Evolutionary conservation across 1,139 yeast species (phyloP).

Genomic region (Lodderomyces theae): DNA sequence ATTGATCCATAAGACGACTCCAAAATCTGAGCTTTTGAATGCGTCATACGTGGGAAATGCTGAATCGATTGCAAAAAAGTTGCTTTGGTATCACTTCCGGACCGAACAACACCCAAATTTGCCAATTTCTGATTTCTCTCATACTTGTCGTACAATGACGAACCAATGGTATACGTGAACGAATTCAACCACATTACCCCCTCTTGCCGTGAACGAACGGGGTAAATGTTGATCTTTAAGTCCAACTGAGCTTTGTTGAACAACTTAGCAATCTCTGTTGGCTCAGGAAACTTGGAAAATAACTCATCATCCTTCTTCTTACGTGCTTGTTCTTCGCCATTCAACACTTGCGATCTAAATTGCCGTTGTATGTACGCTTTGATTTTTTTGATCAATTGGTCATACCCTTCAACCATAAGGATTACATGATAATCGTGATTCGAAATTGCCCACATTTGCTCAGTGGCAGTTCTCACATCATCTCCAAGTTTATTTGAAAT

Average conservation of each 20-base stretch:
- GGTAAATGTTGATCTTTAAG: constrained; percentile 44
- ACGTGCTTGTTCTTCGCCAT: constrained; percentile 10
- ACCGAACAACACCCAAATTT: constrained; percentile 52
- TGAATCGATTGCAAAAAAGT: constrained; percentile 49
- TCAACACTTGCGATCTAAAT: constrained; percentile 41
- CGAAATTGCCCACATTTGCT: constrained; percentile 3
- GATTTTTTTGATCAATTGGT: constrained; percentile 41
- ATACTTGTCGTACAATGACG: constrained; percentile 52
- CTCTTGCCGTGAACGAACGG: constrained; percentile 46
- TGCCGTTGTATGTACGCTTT: constrained; percentile 44
- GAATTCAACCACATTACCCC: constrained; percentile 53
- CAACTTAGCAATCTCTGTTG: constrained; percentile 35
- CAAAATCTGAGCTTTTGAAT: constrained; percentile 35
- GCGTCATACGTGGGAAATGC: constrained; percentile 58
- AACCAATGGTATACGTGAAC: constrained; percentile 55
- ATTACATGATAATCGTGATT: constrained; percentile 24
- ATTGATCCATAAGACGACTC: constrained; percentile 38
- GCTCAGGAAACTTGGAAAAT: constrained; percentile 24
- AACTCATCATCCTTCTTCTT: constrained; percentile 10
- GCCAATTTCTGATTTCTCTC: constrained; percentile 54
- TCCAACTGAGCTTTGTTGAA: constrained; percentile 29
- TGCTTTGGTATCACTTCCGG: constrained; percentile 48
- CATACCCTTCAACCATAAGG: constrained; percentile 50
- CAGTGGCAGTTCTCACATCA: constrained; percentile 8
- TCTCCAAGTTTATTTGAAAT: constrained; percentile 21